A percentile compares a stretch with the other conserved stretches of the same genome.
Conservation (phyloP, 2,329 filamentous ascomycete species). For the Calonectria pauciramosa region DNA sequence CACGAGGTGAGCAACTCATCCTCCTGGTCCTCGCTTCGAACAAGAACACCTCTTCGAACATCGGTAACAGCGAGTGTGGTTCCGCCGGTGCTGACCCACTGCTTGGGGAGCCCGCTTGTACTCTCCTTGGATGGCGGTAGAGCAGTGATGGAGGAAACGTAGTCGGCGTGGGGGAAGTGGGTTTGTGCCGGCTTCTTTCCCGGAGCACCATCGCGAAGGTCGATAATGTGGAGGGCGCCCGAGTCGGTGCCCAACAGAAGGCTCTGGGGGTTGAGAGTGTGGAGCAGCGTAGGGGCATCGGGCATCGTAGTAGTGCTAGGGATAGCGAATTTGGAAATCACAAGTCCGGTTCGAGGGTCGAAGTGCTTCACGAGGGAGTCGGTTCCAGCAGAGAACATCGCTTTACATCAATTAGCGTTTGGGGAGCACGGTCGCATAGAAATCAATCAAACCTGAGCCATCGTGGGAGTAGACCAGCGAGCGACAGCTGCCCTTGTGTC, state of each 20-base stretch:
- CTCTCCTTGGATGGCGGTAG: conserved; percentile 84
- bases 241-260: conserved; percentile 93
- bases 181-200: conserved; percentile 79
- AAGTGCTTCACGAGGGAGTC: conserved; percentile 71
- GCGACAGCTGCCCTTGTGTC: conserved; percentile 95
- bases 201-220: conserved; percentile 76
- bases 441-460: conserved; percentile 70
- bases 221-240: conserved; percentile 88
- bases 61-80: conserved; percentile 93
- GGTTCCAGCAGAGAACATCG: conserved; percentile 75
- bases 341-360: conserved; percentile 71
- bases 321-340: conserved; percentile 85
- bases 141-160: conserved; percentile 88
- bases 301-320: conserved; percentile 68
- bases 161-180: conserved; percentile 90
- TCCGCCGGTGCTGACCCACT: conserved; percentile 94
- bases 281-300: conserved; percentile 85
- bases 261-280: conserved; percentile 87
- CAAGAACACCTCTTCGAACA: conserved; percentile 85
- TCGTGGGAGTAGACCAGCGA: conserved; percentile 84
- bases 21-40: conserved; percentile 93
- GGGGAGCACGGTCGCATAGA: not conserved
- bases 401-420: conserved; percentile 48
- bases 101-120: conserved; percentile 91
- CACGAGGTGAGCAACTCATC: conserved; percentile 89